Conservation (phyloP, 352 stramenopile genomes). For the Proteromonas lacertae region DNA sequence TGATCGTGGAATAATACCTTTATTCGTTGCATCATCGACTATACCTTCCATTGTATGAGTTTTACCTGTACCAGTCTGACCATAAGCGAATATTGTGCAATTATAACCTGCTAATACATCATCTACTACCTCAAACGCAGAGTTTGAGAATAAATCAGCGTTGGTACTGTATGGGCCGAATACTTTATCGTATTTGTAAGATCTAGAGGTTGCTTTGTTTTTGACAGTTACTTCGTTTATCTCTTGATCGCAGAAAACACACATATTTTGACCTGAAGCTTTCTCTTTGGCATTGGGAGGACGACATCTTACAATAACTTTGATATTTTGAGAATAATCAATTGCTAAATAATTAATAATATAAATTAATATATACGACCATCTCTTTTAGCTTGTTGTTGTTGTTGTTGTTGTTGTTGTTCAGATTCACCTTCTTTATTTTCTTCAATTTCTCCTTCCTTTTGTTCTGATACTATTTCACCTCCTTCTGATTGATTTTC, state of each 20-base stretch:
- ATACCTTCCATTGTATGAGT: constrained; percentile 60
- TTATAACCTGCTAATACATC: constrained; percentile 19
- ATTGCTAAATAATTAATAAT: too few relatives aligned
- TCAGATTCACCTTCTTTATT: too few relatives aligned
- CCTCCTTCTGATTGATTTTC: too few relatives aligned
- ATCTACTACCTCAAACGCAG: constrained; percentile 23
- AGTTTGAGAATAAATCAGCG: constrained; percentile 27
- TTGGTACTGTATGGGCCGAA: constrained; percentile 31
- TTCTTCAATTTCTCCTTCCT: too few relatives aligned
- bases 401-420: too few relatives aligned
- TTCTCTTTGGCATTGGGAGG: constrained; percentile 2
- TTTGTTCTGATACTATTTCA: too few relatives aligned
- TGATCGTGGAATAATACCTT: constrained; percentile 63
- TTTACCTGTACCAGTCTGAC: constrained; percentile 70
- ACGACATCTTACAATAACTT: too few relatives aligned
- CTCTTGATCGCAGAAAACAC: constrained; percentile 2
- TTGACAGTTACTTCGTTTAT: constrained; percentile 1
- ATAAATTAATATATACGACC: too few relatives aligned
- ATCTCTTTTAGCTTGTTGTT: too few relatives aligned
- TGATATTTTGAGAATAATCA: too few relatives aligned
- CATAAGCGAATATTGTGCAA: constrained; percentile 62
- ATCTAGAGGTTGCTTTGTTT: constrained; percentile 11
- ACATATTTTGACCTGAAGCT: not conserved
- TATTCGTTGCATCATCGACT: not conserved
- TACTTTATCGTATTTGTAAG: constrained; percentile 23